Percentiles rank a stretch among this genome's conserved stretches.
phyloP scores from a whole-genome alignment of 169 alveolate genomes.

The Eimeria falciformis region DNA sequence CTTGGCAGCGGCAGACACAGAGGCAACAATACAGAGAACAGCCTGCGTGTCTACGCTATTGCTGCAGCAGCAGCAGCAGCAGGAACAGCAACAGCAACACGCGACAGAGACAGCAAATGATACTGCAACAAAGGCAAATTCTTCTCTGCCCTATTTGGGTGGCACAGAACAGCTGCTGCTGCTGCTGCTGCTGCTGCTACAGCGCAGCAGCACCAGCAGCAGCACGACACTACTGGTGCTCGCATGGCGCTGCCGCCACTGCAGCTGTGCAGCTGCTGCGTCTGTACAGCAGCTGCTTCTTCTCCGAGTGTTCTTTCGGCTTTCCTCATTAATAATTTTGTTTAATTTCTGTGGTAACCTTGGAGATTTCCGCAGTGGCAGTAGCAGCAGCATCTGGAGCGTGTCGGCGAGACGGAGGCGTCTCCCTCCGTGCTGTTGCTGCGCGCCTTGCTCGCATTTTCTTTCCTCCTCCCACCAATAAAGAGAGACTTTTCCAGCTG shows the following conservation, averaged over 20 bases:
- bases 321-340: no score
- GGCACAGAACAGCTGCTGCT: conserved; percentile 7
- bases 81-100: neutral
- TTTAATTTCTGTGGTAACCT: no score
- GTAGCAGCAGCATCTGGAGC: no score
- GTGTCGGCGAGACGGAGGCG: no score
- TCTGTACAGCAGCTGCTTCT: no score
- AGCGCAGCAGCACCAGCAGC: conserved; percentile 66
- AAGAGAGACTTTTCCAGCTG: no score
- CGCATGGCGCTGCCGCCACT: conserved; percentile 68
- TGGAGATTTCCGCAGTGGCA: no score
- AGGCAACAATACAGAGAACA: conserved; percentile 20
- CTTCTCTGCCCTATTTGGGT: conserved; percentile 44
- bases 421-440: no score
- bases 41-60: conserved; percentile 32
- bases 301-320: no score
- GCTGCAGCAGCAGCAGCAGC: conserved; percentile 65
- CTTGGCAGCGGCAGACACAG: conserved; percentile 62
- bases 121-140: conserved; percentile 36
- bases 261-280: conserved; percentile 30
- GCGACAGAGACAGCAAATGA: conserved; percentile 35
- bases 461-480: no score
- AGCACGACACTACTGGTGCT: conserved; percentile 72
- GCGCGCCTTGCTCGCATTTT: no score
- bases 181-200: neutral